A percentile compares a stretch with the other conserved stretches of the same genome.
phyloP scores from a whole-genome alignment of 179 eudicot genomes.

The Beta lomatogona region DNA sequence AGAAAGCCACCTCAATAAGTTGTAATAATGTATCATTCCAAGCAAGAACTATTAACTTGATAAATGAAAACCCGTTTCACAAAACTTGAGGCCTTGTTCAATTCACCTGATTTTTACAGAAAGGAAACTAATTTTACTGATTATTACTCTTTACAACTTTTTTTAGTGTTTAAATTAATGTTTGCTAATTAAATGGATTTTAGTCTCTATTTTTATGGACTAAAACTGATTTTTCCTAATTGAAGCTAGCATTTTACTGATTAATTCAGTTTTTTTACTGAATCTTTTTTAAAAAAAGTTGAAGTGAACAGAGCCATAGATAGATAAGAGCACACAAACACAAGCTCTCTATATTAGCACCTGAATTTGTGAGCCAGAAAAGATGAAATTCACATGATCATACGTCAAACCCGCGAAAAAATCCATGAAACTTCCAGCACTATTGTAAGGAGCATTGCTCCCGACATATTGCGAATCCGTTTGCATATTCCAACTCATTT shows the following conservation, averaged over 20 bases:
- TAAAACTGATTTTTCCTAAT: too few species aligned
- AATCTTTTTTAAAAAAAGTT: too few species aligned
- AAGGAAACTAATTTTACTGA: too few species aligned
- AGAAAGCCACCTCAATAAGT: background rate
- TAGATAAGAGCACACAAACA: background rate
- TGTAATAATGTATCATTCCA: background rate
- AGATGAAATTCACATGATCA: conserved; percentile 88
- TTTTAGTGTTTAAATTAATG: too few species aligned
- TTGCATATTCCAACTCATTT: conserved; percentile 69
- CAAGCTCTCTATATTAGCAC: conserved; percentile 23
- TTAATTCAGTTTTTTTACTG: too few species aligned
- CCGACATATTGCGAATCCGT: conserved; percentile 59
- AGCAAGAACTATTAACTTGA: background rate
- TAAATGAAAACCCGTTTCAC: background rate
- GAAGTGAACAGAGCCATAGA: background rate
- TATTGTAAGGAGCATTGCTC: conserved; percentile 53
- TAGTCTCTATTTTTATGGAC: too few species aligned
- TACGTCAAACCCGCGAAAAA: conserved; percentile 88
- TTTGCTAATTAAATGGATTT: too few species aligned
- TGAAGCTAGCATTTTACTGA: too few species aligned
- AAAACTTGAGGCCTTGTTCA: too few species aligned
- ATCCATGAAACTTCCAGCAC: conserved; percentile 78
- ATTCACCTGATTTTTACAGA: too few species aligned
- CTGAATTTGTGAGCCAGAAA: conserved; percentile 65
- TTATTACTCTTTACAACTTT: too few species aligned